phyloP scores from a whole-genome alignment of 1,284 basidiomycete genomes.

The Microbotryomycetes sp. region DNA sequence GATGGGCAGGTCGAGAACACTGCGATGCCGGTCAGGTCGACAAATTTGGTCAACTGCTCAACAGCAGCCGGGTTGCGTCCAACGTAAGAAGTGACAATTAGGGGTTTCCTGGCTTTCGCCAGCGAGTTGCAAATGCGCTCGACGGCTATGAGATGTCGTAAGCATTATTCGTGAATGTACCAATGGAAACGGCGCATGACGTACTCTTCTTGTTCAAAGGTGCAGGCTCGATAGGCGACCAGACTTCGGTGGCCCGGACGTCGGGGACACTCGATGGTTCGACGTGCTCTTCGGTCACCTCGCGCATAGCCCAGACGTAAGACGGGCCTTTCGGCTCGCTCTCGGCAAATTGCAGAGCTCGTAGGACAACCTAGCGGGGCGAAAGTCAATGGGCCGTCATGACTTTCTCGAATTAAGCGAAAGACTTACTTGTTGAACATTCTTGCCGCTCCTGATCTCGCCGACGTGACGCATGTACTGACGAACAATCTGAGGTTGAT shows the following conservation, averaged over 20 bases:
- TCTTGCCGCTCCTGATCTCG: slow-evolving; percentile 51
- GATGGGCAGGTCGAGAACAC: slow-evolving; percentile 52
- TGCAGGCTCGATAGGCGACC: slow-evolving; percentile 50
- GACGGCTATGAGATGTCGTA: slow-evolving; percentile 41
- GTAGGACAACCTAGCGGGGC: slow-evolving; percentile 47
- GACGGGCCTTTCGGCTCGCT: slow-evolving; percentile 63
- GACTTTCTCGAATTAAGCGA: neutral
- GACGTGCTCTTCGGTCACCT: slow-evolving; percentile 59
- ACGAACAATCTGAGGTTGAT: slow-evolving; percentile 58
- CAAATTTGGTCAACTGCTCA: slow-evolving; percentile 48
- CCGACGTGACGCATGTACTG: slow-evolving; percentile 62
- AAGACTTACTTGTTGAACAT: slow-evolving; percentile 18
- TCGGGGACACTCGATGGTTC: slow-evolving; percentile 36
- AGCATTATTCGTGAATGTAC: neutral
- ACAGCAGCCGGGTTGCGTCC: slow-evolving; percentile 54
- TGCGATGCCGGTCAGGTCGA: slow-evolving; percentile 51
- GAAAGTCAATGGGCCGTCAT: neutral
- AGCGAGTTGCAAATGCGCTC: slow-evolving; percentile 49
- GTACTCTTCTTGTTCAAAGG: slow-evolving; percentile 50
- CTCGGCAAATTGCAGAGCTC: slow-evolving; percentile 55
- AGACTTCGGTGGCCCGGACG: slow-evolving; percentile 33
- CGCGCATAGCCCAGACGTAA: slow-evolving; percentile 63
- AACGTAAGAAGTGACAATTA: slow-evolving; percentile 58
- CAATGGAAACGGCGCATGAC: slow-evolving; percentile 4
- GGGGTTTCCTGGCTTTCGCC: slow-evolving; percentile 49